Evolutionary conservation across 2,329 filamentous ascomycete species (phyloP).

Genomic region (Ophiostoma piceae): DNA sequence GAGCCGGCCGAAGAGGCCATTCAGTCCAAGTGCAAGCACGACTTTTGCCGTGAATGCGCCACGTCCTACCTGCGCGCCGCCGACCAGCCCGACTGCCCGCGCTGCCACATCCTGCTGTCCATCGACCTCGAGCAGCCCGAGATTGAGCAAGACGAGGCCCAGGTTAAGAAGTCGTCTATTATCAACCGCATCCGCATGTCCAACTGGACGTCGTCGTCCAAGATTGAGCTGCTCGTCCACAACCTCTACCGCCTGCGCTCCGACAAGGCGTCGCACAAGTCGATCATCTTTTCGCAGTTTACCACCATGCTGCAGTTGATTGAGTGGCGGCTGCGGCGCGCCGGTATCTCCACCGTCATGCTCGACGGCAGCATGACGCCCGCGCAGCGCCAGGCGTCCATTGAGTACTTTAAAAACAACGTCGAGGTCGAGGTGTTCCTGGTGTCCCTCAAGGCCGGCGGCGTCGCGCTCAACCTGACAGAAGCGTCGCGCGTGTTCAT

Average conservation of each 20-base stretch:
- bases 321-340: slow-evolving; percentile 90
- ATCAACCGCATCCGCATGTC: slow-evolving; percentile 99
- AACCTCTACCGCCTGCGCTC: slow-evolving; percentile 88
- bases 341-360: slow-evolving; percentile 98
- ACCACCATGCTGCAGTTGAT: slow-evolving; percentile 96
- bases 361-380: slow-evolving; percentile 97
- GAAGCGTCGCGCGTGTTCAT: slow-evolving; percentile 95
- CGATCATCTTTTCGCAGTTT: slow-evolving; percentile 96
- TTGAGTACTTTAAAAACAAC: slow-evolving; percentile 95
- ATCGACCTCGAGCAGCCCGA: slow-evolving; percentile 95
- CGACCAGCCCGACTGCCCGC: slow-evolving; percentile 74
- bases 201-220: slow-evolving; percentile 96
- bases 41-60: slow-evolving; percentile 79
- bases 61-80: slow-evolving; percentile 76
- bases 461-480: slow-evolving; percentile 90
- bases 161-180: slow-evolving; percentile 91
- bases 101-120: slow-evolving; percentile 80
- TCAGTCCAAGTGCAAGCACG: slow-evolving; percentile 84
- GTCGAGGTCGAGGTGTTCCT: slow-evolving; percentile 92
- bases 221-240: slow-evolving; percentile 94
- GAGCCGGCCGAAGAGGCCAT: slow-evolving; percentile 94
- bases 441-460: slow-evolving; percentile 91
- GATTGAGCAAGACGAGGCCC: slow-evolving; percentile 81
- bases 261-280: slow-evolving; percentile 90
- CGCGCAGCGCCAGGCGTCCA: slow-evolving; percentile 84